These are phyloP conservation scores for Aphanomyces euteiches DNA, from an alignment of 352 stramenopile species.

Conservation along the genomic window DNA sequence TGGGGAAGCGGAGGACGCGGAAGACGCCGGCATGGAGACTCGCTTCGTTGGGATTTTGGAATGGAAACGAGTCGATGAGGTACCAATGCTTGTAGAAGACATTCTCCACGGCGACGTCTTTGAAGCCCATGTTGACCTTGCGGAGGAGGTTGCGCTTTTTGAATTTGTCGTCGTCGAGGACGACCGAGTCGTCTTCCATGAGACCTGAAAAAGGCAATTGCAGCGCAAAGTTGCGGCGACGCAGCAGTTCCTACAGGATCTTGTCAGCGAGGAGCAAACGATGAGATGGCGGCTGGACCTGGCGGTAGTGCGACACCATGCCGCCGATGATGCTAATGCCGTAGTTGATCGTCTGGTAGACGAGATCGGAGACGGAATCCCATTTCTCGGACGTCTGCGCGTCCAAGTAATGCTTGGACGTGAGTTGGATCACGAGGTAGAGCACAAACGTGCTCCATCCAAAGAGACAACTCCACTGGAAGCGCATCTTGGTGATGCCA, in stretches of 20 bases:
- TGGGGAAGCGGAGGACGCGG: conserved; percentile 65
- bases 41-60: conserved; percentile 77
- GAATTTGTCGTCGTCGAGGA: conserved; percentile 73
- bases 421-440: conserved; percentile 60
- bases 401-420: conserved; percentile 44
- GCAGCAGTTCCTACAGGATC: conserved; percentile 46
- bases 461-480: conserved; percentile 62
- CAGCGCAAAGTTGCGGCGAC: conserved; percentile 74
- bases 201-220: conserved; percentile 68
- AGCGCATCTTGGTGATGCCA: conserved; percentile 76
- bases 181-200: conserved; percentile 58
- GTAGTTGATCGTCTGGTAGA: conserved; percentile 82
- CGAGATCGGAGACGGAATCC: conserved; percentile 69
- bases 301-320: conserved; percentile 80
- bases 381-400: conserved; percentile 37
- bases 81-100: conserved; percentile 84
- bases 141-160: conserved; percentile 67
- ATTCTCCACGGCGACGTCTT: conserved; percentile 63
- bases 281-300: conserved; percentile 27
- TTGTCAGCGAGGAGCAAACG: not conserved
- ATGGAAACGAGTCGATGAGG: conserved; percentile 79
- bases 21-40: conserved; percentile 68
- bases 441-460: conserved; percentile 66
- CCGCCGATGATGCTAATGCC: conserved; percentile 72
- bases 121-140: conserved; percentile 60